phyloP scores from a whole-genome alignment of 371 early-diverging fungal genomes.

The Dinochytrium kinnereticum region DNA sequence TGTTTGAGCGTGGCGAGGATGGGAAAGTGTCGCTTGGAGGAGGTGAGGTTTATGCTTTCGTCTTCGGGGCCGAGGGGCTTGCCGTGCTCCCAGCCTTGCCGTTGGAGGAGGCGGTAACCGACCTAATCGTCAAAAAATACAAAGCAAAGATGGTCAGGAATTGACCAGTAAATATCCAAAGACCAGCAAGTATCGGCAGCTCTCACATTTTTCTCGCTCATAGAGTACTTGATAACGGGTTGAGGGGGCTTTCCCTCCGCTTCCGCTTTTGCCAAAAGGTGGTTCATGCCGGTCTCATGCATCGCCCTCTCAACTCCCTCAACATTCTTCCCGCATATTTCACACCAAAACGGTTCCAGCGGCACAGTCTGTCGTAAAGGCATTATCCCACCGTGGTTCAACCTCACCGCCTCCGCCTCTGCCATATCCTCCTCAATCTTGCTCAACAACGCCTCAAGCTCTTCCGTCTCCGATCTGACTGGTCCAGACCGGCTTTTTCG shows the following conservation, averaged over 20 bases:
- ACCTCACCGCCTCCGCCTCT: neutral
- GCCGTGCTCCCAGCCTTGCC: conserved; percentile 7
- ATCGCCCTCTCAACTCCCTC: neutral
- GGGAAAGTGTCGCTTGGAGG: neutral
- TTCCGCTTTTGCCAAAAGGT: conserved; percentile 6
- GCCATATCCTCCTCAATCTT: neutral
- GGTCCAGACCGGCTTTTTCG: neutral
- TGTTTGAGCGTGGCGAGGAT: neutral
- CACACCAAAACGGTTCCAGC: conserved; percentile 12
- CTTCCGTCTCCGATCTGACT: neutral
- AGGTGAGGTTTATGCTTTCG: neutral
- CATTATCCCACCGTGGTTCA: neutral
- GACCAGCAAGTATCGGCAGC: neutral
- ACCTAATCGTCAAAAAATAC: neutral
- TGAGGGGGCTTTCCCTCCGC: neutral
- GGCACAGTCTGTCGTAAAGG: neutral
- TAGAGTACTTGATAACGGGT: neutral
- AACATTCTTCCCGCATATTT: neutral
- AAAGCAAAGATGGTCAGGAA: neutral
- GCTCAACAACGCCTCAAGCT: neutral
- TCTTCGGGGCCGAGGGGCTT: neutral
- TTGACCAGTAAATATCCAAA: neutral
- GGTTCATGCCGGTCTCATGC: neutral
- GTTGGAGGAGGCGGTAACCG: neutral
- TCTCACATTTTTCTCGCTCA: conserved; percentile 4